A percentile compares a stretch with the other conserved stretches of the same genome.
These are phyloP conservation scores for Calonectria pauciramosa DNA, from an alignment of 2,329 filamentous ascomycete species.

Conservation along the genomic window DNA sequence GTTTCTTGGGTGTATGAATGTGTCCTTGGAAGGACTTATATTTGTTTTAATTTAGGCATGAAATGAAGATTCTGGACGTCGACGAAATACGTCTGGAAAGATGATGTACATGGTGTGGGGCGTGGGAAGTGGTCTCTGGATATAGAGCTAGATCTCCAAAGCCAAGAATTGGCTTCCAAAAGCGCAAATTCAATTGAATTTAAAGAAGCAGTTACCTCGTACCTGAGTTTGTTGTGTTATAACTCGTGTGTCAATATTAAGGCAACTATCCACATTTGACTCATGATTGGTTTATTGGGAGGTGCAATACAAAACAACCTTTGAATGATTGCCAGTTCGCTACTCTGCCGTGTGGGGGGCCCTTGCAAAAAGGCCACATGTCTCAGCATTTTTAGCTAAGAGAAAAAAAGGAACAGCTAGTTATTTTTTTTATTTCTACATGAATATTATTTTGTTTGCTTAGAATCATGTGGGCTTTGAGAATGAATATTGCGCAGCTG, in stretches of 20 bases:
- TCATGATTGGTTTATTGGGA: background rate
- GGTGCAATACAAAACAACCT: no score
- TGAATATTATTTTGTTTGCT: no score
- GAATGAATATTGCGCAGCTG: no score
- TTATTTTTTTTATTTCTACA: no score
- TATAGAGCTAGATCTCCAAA: slow-evolving; percentile 46
- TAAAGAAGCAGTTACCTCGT: background rate
- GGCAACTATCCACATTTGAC: background rate
- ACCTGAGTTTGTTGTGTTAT: background rate
- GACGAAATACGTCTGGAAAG: slow-evolving; percentile 41
- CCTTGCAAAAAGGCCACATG: no score
- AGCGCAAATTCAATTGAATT: slow-evolving; percentile 40
- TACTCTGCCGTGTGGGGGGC: no score
- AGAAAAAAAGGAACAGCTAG: no score
- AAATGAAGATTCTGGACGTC: slow-evolving; percentile 45
- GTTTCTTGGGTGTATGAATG: slow-evolving; percentile 46
- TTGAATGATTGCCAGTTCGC: no score
- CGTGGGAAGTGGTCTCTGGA: slow-evolving; percentile 35
- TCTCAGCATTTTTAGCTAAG: no score
- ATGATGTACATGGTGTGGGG: slow-evolving; percentile 37
- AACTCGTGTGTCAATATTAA: background rate
- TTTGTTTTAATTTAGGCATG: slow-evolving; percentile 50
- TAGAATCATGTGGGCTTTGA: no score
- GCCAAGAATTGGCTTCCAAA: slow-evolving; percentile 31
- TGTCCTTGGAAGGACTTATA: slow-evolving; percentile 44